Evolutionary conservation across 2,329 filamentous ascomycete species (phyloP).

Genomic region (Pseudogymnoascus sp.): DNA sequence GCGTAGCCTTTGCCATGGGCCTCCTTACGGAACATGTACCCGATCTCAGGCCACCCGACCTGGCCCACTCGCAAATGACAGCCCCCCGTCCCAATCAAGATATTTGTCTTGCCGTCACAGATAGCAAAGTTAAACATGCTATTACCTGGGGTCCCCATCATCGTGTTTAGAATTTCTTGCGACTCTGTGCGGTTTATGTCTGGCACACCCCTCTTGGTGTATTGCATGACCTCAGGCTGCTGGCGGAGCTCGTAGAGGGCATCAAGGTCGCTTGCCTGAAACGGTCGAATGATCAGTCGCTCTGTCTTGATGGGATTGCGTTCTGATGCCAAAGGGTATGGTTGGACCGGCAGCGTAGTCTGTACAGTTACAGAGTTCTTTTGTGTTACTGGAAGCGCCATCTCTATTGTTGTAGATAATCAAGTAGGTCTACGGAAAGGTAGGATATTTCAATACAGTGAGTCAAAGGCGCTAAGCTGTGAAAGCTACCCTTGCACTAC

Average conservation of each 20-base stretch:
- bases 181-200: conserved; percentile 42
- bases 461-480: no score
- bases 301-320: conserved; percentile 41
- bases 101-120: conserved; percentile 38
- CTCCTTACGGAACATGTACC: conserved; percentile 49
- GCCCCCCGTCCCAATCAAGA: conserved; percentile 46
- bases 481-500: no score
- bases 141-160: conserved; percentile 25
- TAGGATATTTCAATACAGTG: background rate
- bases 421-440: background rate
- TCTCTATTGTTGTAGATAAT: background rate
- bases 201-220: conserved; percentile 38
- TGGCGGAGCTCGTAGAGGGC: conserved; percentile 46
- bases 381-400: conserved; percentile 12
- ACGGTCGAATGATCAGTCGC: conserved; percentile 48
- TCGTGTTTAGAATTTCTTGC: conserved; percentile 37
- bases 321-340: conserved; percentile 31
- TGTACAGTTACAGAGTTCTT: conserved; percentile 35
- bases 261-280: conserved; percentile 42
- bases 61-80: conserved; percentile 31
- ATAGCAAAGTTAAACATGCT: conserved; percentile 49
- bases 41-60: conserved; percentile 50
- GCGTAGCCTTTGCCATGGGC: conserved; percentile 51
- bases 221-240: conserved; percentile 56
- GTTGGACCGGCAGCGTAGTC: conserved; percentile 39